Conservation (phyloP, 1,284 basidiomycete genomes). For the Leccinum pachyderme region DNA sequence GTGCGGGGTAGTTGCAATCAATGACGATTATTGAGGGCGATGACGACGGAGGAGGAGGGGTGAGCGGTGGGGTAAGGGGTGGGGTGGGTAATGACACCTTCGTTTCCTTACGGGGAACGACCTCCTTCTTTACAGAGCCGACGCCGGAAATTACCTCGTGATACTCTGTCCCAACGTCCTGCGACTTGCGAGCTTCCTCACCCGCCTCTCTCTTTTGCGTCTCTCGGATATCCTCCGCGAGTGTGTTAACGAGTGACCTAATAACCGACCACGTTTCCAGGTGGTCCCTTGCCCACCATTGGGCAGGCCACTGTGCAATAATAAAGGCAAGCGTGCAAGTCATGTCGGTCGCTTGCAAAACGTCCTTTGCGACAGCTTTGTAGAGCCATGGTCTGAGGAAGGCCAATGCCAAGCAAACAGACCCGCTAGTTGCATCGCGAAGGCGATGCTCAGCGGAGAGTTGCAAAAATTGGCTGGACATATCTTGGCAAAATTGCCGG, state of each 20-base stretch:
- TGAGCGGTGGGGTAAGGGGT: too few species aligned
- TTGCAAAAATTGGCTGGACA: conserved; percentile 59
- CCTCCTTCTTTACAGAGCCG: conserved; percentile 22
- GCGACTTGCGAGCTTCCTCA: conserved; percentile 45
- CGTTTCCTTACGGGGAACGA: conserved; percentile 6
- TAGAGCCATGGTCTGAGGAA: conserved; percentile 71
- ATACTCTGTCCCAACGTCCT: conserved; percentile 46
- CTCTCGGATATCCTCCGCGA: conserved; percentile 63
- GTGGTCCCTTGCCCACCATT: conserved; percentile 61
- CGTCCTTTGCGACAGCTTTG: conserved; percentile 46
- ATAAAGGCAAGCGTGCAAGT: conserved; percentile 53
- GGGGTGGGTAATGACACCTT: conserved; percentile 26
- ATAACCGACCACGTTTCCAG: conserved; percentile 57
- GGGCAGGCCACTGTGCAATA: conserved; percentile 68
- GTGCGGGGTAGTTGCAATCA: conserved; percentile 14
- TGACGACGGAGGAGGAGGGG: conserved; percentile 21
- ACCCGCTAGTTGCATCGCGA: conserved; percentile 62
- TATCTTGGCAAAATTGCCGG: conserved; percentile 66
- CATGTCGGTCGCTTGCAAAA: conserved; percentile 45
- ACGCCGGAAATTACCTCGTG: conserved; percentile 29
- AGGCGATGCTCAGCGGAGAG: conserved; percentile 52
- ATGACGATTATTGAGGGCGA: conserved; percentile 14
- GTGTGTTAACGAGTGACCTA: conserved; percentile 51
- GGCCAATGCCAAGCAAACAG: conserved; percentile 61
- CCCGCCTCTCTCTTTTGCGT: conserved; percentile 41